A percentile compares a stretch with the other conserved stretches of the same genome.
These are phyloP conservation scores for Heimioporus sp. DNA, from an alignment of 768 basidiomycete genomes.

Conservation along the genomic window DNA sequence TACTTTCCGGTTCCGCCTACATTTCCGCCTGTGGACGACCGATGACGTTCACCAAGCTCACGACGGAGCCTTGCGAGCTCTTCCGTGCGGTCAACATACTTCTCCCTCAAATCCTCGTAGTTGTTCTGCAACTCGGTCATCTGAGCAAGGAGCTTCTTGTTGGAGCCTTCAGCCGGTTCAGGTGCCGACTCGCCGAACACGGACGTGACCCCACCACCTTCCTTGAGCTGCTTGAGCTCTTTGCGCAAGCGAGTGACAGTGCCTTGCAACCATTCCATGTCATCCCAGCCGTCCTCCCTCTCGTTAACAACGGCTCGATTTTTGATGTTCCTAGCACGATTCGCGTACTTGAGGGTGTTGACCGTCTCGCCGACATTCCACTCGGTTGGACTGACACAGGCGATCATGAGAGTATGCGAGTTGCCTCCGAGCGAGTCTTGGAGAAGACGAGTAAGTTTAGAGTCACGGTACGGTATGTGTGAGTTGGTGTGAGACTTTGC, in stretches of 20 bases:
- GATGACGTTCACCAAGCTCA: slow-evolving; percentile 75
- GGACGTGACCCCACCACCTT: slow-evolving; percentile 43
- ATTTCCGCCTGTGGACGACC: slow-evolving; percentile 54
- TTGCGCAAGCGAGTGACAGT: slow-evolving; percentile 82
- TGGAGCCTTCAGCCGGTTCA: slow-evolving; percentile 55
- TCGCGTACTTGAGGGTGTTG: slow-evolving; percentile 95
- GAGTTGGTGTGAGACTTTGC: slow-evolving; percentile 80
- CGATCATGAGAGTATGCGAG: slow-evolving; percentile 98
- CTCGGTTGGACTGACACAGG: slow-evolving; percentile 94
- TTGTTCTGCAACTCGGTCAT: slow-evolving; percentile 83
- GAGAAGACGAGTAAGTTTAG: slow-evolving; percentile 82
- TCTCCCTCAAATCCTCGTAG: slow-evolving; percentile 79
- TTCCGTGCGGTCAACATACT: slow-evolving; percentile 86
- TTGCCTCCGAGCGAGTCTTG: slow-evolving; percentile 95
- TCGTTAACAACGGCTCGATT: slow-evolving; percentile 91
- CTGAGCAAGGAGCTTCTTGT: slow-evolving; percentile 75
- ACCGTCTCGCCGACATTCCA: slow-evolving; percentile 94
- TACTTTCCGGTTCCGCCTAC: slow-evolving; percentile 73
- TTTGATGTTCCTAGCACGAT: slow-evolving; percentile 96
- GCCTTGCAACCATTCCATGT: slow-evolving; percentile 92
- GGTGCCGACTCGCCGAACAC: slow-evolving; percentile 29
- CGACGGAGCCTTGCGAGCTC: slow-evolving; percentile 79
- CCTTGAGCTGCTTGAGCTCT: slow-evolving; percentile 81
- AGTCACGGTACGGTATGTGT: slow-evolving; percentile 97
- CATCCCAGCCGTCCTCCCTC: slow-evolving; percentile 98